A percentile compares a stretch with the other conserved stretches of the same genome.
phyloP scores from a whole-genome alignment of 2,329 filamentous ascomycete genomes.

The Verticillium longisporum region DNA sequence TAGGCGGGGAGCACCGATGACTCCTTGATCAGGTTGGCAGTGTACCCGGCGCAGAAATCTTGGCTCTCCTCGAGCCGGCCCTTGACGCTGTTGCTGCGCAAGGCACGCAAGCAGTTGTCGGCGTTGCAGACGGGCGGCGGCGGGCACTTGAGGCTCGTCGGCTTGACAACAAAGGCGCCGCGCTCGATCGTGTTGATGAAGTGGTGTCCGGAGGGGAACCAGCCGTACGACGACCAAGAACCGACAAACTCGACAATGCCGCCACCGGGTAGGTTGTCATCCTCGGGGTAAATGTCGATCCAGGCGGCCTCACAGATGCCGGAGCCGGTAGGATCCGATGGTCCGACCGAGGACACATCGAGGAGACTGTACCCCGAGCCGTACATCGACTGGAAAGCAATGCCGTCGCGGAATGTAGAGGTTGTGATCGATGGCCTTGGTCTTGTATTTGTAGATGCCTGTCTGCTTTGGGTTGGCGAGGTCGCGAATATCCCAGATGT shows the following conservation, averaged over 20 bases:
- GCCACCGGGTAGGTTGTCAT: conserved; percentile 29
- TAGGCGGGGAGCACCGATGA: conserved; percentile 2
- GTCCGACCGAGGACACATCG: conserved; percentile 25
- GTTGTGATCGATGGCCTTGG: conserved; percentile 39
- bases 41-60: conserved; percentile 7
- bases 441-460: conserved; percentile 32
- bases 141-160: conserved; percentile 10
- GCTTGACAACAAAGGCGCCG: conserved; percentile 30
- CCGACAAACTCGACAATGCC: conserved; percentile 32
- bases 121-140: conserved; percentile 4
- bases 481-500: conserved; percentile 41
- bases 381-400: conserved; percentile 43
- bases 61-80: conserved; percentile 9
- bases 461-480: conserved; percentile 35
- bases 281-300: conserved; percentile 45
- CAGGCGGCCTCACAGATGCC: conserved; percentile 37
- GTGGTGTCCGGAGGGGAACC: conserved; percentile 40
- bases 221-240: conserved; percentile 41
- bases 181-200: conserved; percentile 46
- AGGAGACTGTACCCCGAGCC: conserved; percentile 36
- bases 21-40: conserved; percentile 1
- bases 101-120: conserved; percentile 10
- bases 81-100: conserved; percentile 4
- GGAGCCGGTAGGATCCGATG: conserved; percentile 33
- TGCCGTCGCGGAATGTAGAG: conserved; percentile 38